These are phyloP conservation scores for Aspergillus sp. DNA, from an alignment of 2,329 filamentous ascomycete genomes.

Conservation along the genomic window DNA sequence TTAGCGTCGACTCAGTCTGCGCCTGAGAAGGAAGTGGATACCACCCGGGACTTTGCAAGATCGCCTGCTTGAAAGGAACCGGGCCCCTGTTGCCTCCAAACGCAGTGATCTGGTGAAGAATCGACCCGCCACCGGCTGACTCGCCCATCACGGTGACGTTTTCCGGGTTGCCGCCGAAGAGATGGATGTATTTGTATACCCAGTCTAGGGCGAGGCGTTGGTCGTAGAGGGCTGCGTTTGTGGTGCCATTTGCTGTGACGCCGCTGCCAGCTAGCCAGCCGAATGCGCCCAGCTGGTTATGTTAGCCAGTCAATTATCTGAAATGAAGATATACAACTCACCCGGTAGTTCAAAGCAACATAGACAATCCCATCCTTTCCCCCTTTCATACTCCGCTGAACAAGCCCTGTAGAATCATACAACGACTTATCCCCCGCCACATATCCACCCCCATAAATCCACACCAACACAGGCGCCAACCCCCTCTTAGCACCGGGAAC, in stretches of 20 bases:
- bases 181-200: constrained; percentile 50
- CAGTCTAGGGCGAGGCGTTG: constrained; percentile 55
- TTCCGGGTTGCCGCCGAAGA: constrained; percentile 51
- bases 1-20: constrained; percentile 34
- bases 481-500: constrained; percentile 1
- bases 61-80: constrained; percentile 33
- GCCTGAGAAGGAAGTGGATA: constrained; percentile 27
- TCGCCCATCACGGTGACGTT: constrained; percentile 42
- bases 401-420: constrained; percentile 34
- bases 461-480: constrained; percentile 32
- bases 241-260: constrained; percentile 38
- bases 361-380: constrained; percentile 39
- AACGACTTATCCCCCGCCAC: constrained; percentile 33
- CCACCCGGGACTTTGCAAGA: constrained; percentile 42
- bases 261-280: constrained; percentile 45
- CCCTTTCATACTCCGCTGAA: constrained; percentile 37
- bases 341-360: constrained; percentile 46
- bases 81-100: constrained; percentile 43
- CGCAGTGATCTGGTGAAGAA: constrained; percentile 54
- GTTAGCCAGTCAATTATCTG: constrained; percentile 1
- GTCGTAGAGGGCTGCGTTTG: constrained; percentile 50
- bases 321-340: constrained; percentile 10
- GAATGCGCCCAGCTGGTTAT: constrained; percentile 40
- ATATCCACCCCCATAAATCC: constrained; percentile 50
- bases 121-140: constrained; percentile 49